Evolutionary conservation across 371 early-diverging fungal species (phyloP), one percentile per base, ranked within the genome.

Genomic region (Mucor ambiguus): DNA sequence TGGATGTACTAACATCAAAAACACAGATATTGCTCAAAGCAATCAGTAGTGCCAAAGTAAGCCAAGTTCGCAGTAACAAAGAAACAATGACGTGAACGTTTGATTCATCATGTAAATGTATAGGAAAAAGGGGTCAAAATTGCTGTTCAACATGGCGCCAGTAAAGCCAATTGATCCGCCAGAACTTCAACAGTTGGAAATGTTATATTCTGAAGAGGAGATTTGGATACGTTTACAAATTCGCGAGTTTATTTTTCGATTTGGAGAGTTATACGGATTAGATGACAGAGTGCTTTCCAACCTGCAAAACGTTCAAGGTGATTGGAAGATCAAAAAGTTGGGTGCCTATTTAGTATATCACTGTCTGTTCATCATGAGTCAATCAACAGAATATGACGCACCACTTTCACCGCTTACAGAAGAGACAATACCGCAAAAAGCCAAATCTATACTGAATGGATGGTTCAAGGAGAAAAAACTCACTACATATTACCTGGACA

Each of bases 201-300:
- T 82, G 24, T 24, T 73, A 20, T 74, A 73, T 62, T n/a, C 60
- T 3, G 73, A 82, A 63, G 72, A 82, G 52, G 76, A 78, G 37
- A 41, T 82, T 3, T 82, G 82, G 82, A 60, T 59, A 0, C 74
- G 82, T n/a, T 58, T 82, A 18, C 76, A 79, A 48, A 79, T 82
- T 29, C 79, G 82, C 3, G 82, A 82, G 67, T 78, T 77, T 58
- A 43, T 79, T 2, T 78, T 72, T 63, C 76, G 80, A 14, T 82
- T 82, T 68, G 82, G 74, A 0, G 65, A 72, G n/a, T 18, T 78
- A n/a, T 73, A 72, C 56, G 67, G 64, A 0, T 60, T 79, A 16
- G 70, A 74, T 30, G n/a, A 59, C 22, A 62, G 73, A 28, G 61
- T 61, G 4, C 41, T 75, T 2, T 33, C 49, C 4, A 67, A 62